These are phyloP conservation scores for Beta corolliflora DNA, from an alignment of 179 eudicot genomes.

Conservation along the genomic window DNA sequence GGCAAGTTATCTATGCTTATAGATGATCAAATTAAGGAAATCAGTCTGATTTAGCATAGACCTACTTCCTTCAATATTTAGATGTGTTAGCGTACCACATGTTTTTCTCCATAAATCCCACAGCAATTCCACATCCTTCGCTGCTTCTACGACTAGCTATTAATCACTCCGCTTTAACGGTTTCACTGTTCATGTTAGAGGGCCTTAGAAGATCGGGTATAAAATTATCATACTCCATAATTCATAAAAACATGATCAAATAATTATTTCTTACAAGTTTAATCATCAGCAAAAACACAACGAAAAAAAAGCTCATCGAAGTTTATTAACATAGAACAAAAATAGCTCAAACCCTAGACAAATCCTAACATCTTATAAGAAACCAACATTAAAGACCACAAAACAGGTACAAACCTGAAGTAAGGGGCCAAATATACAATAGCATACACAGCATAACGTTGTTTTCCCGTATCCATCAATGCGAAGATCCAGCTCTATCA, in stretches of 20 bases:
- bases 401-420: slow-evolving; percentile 45
- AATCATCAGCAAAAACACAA: neutral
- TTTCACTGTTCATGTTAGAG: no score
- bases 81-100: neutral
- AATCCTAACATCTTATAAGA: neutral
- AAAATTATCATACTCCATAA: no score
- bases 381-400: neutral
- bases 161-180: no score
- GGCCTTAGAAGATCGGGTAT: no score
- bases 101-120: neutral
- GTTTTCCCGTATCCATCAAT: slow-evolving; percentile 73
- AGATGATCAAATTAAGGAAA: neutral
- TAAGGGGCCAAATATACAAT: slow-evolving; percentile 91
- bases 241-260: neutral
- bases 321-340: no score
- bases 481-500: slow-evolving; percentile 92
- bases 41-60: neutral
- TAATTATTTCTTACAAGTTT: neutral
- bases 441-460: slow-evolving; percentile 78
- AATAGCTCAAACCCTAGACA: neutral
- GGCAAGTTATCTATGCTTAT: neutral
- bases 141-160: neutral
- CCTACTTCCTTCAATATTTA: no score
- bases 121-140: no score
- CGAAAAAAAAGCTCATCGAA: neutral